Evolutionary conservation across 2,329 filamentous ascomycete genomes (phyloP), one percentile per base, ranked within the genome.

Genomic region (Phialophora chinensis): DNA sequence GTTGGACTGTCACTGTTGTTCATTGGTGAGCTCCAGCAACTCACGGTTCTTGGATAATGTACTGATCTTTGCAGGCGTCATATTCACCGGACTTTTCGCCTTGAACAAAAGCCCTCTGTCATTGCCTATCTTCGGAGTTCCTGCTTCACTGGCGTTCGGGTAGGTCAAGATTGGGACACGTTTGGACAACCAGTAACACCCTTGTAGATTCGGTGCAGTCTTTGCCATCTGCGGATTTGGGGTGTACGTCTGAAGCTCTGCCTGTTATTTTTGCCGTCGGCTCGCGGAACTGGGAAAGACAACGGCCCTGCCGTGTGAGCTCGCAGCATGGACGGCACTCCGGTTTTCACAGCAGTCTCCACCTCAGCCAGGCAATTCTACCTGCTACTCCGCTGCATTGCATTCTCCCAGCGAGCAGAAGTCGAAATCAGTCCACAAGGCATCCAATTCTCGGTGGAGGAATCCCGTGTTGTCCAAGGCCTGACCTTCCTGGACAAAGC

Each of bases 151-250:
- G 74, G 90, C 93, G 69, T 87, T 97, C 82, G 94, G 91, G 94
- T 98, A 88, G 76, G 91, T 75, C 53, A 66, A 8, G 17, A 5
- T 56, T 65, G 62, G 27, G 50, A 56, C 42, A 12, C 17, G n/a
- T 11, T 3, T 29, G 20, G 33, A 58, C 44, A 56, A 7, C 53
- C 29, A 53, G 52, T 50, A 52, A 55, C 53, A 67, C 50, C 73
- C 66, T 23, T 38, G 52, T 65, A 97, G 94, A 59, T 91, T 97
- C 79, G 95, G 95, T 74, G 90, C 94, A 59, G 93, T 99, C 54
- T 97, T 95, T 82, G 97, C 97, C 90, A 98, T 99, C 82, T 99
- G 95, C 81, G 95, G 93, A 67, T 95, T 95, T 78, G 95, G 95
- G 78, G 95, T 99, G 77, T 98, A 99, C 88, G 92, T 99, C 79